Conservation (phyloP, 441 rosid genomes). For the Adansonia gregorii region DNA sequence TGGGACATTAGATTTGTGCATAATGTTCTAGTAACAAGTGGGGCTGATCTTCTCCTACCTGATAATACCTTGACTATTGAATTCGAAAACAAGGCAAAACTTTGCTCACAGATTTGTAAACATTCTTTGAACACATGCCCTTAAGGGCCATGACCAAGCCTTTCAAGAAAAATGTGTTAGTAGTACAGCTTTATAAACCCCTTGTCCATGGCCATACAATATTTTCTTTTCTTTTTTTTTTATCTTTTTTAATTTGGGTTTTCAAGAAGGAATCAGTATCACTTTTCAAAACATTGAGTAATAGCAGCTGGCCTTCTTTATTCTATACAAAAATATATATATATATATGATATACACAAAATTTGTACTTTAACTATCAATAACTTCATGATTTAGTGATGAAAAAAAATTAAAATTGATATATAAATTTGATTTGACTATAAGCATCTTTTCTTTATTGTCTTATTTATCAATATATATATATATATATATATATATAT, state of each 20-base stretch:
- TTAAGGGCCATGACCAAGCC: background rate
- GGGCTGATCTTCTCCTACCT: background rate
- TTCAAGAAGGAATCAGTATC: background rate
- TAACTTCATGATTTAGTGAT: no score
- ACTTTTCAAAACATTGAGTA: background rate
- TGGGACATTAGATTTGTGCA: background rate
- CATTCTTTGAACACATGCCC: background rate
- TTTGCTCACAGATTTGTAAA: constrained; percentile 1
- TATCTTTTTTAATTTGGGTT: background rate
- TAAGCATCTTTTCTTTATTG: no score
- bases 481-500: no score
- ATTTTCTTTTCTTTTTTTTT: background rate
- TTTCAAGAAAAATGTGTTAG: background rate
- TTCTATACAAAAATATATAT: no score
- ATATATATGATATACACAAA: no score
- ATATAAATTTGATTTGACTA: no score
- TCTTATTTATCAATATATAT: no score
- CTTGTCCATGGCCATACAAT: background rate
- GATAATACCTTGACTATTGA: constrained; percentile 1
- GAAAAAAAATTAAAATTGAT: no score
- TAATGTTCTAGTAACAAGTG: background rate
- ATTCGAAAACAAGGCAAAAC: background rate
- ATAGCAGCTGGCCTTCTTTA: no score
- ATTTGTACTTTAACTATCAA: no score
- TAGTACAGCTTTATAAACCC: background rate